Base-by-base conservation (phyloP, 1,284 basidiomycete species). In the Singerocomus rubriflavus region DNA sequence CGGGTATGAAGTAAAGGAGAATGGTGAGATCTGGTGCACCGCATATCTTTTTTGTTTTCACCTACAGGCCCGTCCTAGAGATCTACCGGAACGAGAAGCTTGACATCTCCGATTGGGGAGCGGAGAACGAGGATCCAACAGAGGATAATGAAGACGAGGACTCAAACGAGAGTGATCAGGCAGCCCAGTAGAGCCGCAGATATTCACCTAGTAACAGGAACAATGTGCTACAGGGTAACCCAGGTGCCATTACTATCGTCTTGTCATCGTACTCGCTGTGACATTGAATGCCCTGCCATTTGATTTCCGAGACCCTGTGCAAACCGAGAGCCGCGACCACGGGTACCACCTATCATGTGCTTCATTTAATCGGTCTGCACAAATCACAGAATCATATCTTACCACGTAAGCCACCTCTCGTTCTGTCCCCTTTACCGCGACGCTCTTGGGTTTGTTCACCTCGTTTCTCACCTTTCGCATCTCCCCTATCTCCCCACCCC, bases 261-360 rank as follows among this genome's bases (percentile, higher is more conserved):
- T 21, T 41, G 45, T 46, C 53, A 67, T 44, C 61, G 56, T 50
- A 52, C 51, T 44, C 64, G 51, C 16, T 53, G 59, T 25, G 60
- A 44, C 26, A 17, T 21, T 4, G 21, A 50, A 12, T 62, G 56
- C 32, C 69, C 71, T 29, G 79, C 70, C 86, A 90, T 88, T 61
- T 87, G 85, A 60, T 84, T 88, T 13, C 87, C 87, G 36, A 91
- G 74, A 27, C 88, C 88, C 66, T 91, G 88, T 10, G 87, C 78
- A 64, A 91, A 91, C 21, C 88, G 79, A 39, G 80, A 78, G 33
- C 88, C 88, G 44, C 88, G 78, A 32, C 85, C 83, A 43, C 85
- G 77, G 32, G 79, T 71, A 54, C 82, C 82, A 57, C 80, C 80
- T 83, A 40, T 37, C 25, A 17, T 21, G 25, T 4, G 30, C n/a